phyloP scores from a whole-genome alignment of 2,329 filamentous ascomycete genomes.

The Arthrobotrys iridis region DNA sequence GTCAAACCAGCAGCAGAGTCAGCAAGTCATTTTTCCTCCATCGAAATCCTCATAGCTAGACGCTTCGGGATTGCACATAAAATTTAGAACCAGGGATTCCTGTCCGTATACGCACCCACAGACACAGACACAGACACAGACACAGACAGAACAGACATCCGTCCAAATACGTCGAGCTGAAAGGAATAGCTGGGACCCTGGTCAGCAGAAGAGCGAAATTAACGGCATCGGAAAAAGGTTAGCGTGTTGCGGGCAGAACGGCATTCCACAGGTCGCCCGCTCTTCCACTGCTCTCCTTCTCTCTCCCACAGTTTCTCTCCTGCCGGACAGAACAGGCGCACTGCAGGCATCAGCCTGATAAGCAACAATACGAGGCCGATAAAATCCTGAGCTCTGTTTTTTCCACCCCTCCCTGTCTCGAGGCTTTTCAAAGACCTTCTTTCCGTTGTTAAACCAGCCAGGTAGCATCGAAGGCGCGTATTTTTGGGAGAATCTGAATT shows the following conservation, averaged over 20 bases:
- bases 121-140: neutral
- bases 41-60: neutral
- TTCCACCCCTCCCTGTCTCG: neutral
- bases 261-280: slow-evolving; percentile 27
- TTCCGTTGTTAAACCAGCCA: neutral
- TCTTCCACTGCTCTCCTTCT: slow-evolving; percentile 8
- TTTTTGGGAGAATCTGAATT: neutral
- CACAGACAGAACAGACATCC: neutral
- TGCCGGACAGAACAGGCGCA: neutral
- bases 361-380: slow-evolving; percentile 31
- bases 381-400: slow-evolving; percentile 7
- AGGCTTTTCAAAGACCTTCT: neutral
- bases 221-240: slow-evolving; percentile 14
- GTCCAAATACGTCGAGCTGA: slow-evolving; percentile 2
- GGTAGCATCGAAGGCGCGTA: slow-evolving; percentile 15
- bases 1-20: too few relatives aligned
- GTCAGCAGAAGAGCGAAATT: slow-evolving; percentile 30
- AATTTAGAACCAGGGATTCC: too few relatives aligned
- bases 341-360: slow-evolving; percentile 36
- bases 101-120: neutral
- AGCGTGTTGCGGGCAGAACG: slow-evolving; percentile 9
- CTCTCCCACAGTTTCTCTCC: too few relatives aligned
- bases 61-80: neutral
- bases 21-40: neutral
- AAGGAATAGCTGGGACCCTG: slow-evolving; percentile 4